Evolutionary conservation across 345 rosid species (phyloP), one percentile per base, ranked within the genome.

Genomic region (Populus deltoides): DNA sequence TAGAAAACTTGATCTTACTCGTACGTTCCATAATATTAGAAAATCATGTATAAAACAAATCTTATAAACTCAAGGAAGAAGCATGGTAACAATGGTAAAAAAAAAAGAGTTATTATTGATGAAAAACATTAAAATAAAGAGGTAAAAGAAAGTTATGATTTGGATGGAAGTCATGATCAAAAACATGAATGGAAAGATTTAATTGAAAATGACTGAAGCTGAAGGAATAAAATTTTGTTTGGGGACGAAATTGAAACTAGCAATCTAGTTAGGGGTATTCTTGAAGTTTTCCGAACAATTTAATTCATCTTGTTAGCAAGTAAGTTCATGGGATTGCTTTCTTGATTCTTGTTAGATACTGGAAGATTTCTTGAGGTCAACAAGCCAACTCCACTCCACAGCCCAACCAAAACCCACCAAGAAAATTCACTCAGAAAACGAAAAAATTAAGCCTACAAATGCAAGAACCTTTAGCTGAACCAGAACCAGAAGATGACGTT

Each of bases 381-480:
- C 76, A 43, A 29, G 78, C 65, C 43, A 45, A 6, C 36, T 33
- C 71, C 77, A 49, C 43, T 41, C 45, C 77, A 49, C 45, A 71
- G 57, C 49, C 65, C 73, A 77, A 70, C 31, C 39, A 70, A 39
- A 70, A 69, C 76, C 77, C 73, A 47, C 38, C 71, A 27, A 70
- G 31, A 62, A 33, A n/a, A 31, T 35, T 75, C 65, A 69, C 67
- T 17, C 55, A 69, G 25, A 43, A 57, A 35, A 73, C 36, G 16
- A 63, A 69, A 22, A 45, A 22, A 29, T 27, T 43, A 69, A 65
- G 69, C 45, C 24, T 39, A 18, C 70, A 84, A 85, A 94, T 92
- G 98, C 95, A 81, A 86, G 88, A 84, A 75, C 86, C 86, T 84
- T 55, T 81, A 75, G 79, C 87, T 65, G 88, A 83, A 68, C 78